Percentiles rank a stretch among this genome's conserved stretches.
phyloP scores from a whole-genome alignment of 495 filamentous ascomycete genomes.

The Apiosordaria backusii region DNA sequence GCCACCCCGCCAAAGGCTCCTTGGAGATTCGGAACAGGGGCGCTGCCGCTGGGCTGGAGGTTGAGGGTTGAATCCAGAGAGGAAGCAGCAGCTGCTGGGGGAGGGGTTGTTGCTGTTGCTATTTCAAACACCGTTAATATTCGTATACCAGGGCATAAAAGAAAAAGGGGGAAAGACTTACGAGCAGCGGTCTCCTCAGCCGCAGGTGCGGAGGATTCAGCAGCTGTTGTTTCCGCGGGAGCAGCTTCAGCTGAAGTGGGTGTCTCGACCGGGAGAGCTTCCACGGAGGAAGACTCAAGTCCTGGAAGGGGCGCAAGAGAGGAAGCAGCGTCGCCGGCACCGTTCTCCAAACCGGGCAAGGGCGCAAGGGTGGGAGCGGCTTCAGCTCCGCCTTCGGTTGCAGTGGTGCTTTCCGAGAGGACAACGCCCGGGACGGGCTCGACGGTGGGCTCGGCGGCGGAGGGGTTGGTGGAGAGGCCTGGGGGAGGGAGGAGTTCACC shows the following conservation, averaged over 20 bases:
- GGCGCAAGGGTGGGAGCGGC: slow-evolving; percentile 6
- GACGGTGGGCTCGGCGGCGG: slow-evolving; percentile 4
- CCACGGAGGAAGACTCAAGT: neutral
- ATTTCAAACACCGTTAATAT: neutral
- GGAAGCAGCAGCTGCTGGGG: neutral
- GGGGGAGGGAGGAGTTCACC: neutral
- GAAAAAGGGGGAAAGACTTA: neutral
- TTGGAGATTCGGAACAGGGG: slow-evolving; percentile 11
- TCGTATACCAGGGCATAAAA: neutral
- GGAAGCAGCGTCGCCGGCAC: neutral
- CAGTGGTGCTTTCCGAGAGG: neutral
- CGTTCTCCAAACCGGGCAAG: slow-evolving; percentile 7
- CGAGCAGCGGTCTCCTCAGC: neutral
- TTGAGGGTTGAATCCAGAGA: slow-evolving; percentile 10
- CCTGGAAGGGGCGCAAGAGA: slow-evolving; percentile 5
- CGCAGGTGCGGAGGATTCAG: neutral
- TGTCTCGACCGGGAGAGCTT: neutral
- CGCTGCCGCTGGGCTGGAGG: slow-evolving; percentile 6
- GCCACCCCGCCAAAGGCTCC: slow-evolving; percentile 29
- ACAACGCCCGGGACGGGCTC: neutral
- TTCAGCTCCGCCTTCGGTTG: neutral
- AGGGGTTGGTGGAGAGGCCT: neutral
- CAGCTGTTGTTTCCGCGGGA: neutral
- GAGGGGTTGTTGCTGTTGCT: neutral
- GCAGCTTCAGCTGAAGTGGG: neutral